Conservation (phyloP, 345 rosid species). For the Gossypium turneri region DNA sequence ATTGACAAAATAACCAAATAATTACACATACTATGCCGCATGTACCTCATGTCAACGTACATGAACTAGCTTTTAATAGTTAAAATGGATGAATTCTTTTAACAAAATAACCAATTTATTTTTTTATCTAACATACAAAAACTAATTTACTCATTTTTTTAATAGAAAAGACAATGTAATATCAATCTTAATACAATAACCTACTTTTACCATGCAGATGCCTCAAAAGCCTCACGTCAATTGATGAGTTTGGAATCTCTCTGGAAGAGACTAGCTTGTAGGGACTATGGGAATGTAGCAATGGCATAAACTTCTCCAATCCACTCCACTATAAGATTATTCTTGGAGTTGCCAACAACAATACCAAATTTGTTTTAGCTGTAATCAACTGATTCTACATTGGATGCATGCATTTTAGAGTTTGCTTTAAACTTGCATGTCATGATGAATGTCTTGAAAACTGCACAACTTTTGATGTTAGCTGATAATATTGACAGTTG, state of each 20-base stretch:
- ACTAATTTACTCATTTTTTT: too few relatives aligned
- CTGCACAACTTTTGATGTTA: not conserved
- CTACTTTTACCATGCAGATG: too few relatives aligned
- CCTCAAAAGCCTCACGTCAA: slow-evolving; percentile 35
- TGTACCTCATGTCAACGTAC: too few relatives aligned
- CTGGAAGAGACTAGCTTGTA: slow-evolving; percentile 83
- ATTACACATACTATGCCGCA: too few relatives aligned
- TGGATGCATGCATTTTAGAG: not conserved
- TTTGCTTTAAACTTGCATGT: not conserved
- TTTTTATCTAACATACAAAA: too few relatives aligned
- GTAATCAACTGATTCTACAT: not conserved
- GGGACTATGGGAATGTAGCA: slow-evolving; percentile 83
- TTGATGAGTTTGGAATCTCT: slow-evolving; percentile 84
- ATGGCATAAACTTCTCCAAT: slow-evolving; percentile 89
- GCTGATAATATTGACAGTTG: not conserved
- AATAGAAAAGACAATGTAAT: too few relatives aligned
- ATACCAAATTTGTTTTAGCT: not conserved
- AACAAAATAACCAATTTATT: too few relatives aligned
- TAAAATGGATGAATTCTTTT: too few relatives aligned
- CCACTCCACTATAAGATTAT: slow-evolving; percentile 74
- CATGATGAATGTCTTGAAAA: slow-evolving; percentile 1
- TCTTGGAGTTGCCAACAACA: slow-evolving; percentile 45
- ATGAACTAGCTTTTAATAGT: too few relatives aligned
- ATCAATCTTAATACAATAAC: too few relatives aligned
- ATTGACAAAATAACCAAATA: too few relatives aligned